Evolutionary conservation across 352 stramenopile species (phyloP), one percentile per base, ranked within the genome.

Genomic region (Pythium dissimile): DNA sequence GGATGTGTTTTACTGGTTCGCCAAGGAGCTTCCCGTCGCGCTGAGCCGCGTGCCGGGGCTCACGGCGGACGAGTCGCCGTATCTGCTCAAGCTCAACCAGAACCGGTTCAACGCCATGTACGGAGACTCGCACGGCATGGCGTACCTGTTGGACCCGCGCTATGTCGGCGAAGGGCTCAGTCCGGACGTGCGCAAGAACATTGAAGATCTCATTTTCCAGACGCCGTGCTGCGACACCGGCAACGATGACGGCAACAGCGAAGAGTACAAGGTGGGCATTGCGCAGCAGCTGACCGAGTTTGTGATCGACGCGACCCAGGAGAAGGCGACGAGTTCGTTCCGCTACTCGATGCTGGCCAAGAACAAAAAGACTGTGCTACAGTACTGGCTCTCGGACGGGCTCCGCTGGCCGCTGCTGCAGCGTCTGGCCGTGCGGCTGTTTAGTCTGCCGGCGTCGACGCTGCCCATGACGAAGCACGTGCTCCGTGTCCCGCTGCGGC

Each of bases 91-190:
- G 10, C 38, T 70, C 13, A 68, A 67, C 41, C 57, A 71, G 54
- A 63, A 24, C 20, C 44, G 64, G 16, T 71, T 71, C 53, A 66
- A 59, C 21, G 49, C 41, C 6, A 66, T 66, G 49, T 66, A 66
- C 41, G 58, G 58, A 13, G 58, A 66, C 35, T 46, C 49, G 21
- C 58, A 66, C 26, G 58, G 58, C 50, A 66, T 66, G 27, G 58
- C 58, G 27, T 66, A 60, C 24, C 44, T 65, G 69, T 64, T 77
- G 59, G 57, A 80, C 56, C 67, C 69, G 51, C 63, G 67, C 67
- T 64, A 53, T 73, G 23, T 57, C 70, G 52, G 74, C 62, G 58
- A 69, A 77, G 69, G 69, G 66, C 62, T 72, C 62, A 47, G 59
- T 51, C 24, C 30, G 61, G 51, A 77, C 16, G 62, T 72, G 21